Conservation (phyloP, 495 filamentous ascomycete genomes). For the Trichoderma reesei region DNA sequence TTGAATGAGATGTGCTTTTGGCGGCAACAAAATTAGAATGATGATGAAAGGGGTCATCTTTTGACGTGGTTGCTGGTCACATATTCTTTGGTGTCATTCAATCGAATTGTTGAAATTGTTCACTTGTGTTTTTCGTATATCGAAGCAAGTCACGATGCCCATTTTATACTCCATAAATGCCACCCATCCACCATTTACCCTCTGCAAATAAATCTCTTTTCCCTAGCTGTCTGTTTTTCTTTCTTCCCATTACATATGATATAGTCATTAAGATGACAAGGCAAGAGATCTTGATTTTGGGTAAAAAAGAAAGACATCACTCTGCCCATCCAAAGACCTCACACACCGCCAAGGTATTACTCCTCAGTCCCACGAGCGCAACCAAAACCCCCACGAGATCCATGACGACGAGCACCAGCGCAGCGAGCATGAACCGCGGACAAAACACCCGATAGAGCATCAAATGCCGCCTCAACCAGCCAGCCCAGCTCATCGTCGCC, state of each 20-base stretch:
- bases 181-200: not conserved
- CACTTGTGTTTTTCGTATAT: too few relatives aligned
- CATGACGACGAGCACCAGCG: constrained; percentile 58
- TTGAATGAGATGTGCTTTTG: too few relatives aligned
- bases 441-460: constrained; percentile 97
- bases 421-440: constrained; percentile 82
- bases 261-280: not conserved
- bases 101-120: too few relatives aligned
- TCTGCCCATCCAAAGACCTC: constrained; percentile 81
- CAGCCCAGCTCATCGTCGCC: constrained; percentile 81
- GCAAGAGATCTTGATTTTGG: too few relatives aligned
- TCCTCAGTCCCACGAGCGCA: constrained; percentile 58
- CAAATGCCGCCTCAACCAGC: constrained; percentile 74
- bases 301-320: constrained; percentile 11
- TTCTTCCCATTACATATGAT: not conserved
- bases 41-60: too few relatives aligned
- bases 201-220: not conserved
- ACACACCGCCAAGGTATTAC: constrained; percentile 63
- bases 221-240: too few relatives aligned
- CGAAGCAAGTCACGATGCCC: too few relatives aligned
- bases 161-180: not conserved
- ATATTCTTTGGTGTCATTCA: too few relatives aligned
- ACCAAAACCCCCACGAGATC: constrained; percentile 65
- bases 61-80: too few relatives aligned
- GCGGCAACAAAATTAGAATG: too few relatives aligned